Evolutionary conservation across 139 green algal genomes (phyloP), one percentile per base, ranked within the genome.

Genomic region (Chlamydomonas asymmetrica): DNA sequence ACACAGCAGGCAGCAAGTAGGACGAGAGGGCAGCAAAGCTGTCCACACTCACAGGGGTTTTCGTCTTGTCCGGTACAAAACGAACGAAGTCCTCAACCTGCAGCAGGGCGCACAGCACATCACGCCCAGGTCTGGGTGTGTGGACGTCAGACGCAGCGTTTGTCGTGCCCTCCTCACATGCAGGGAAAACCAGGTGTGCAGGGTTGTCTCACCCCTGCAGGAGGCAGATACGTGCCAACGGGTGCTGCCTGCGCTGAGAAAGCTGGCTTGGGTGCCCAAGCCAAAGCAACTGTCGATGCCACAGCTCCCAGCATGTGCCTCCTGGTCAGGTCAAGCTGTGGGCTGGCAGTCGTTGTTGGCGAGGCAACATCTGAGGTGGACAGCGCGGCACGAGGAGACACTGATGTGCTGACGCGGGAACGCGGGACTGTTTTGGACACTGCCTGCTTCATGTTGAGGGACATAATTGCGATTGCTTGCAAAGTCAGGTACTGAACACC

Each of bases 171-270:
- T 10, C 45, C 16, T 52, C 45, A 52, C 10, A 52, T 16, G 65
- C 52, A 66, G n/a, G 65, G 52, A 65, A 54, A 65, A 18, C 39
- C 67, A 5, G n/a, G n/a, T n/a, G n/a, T n/a, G n/a, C n/a, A n/a
- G n/a, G n/a, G n/a, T n/a, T n/a, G n/a, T n/a, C 45, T 37, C 0
- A 35, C 23, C 2, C 67, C 67, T 4, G 62, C 62, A 0, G 67
- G 10, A n/a, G 67, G 67, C 23, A 74, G 37, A 31, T 74, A 74
- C 41, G 10, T 74, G 1, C 67, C 67, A 20, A 74, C 67, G 2
- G 64, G 37, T 1, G 64, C 52, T 35, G 50, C 56, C 8, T 3
- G 27, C 23, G 52, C 67, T 4, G 67, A 50, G 1, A 65, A 16
- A 4, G 67, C 54, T 18, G 10, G 25, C 27, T 31, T 27, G 27